Evolutionary conservation across 495 filamentous ascomycete species (phyloP), one percentile per base, ranked within the genome.

Genomic region (Penicillium longicatenatum): DNA sequence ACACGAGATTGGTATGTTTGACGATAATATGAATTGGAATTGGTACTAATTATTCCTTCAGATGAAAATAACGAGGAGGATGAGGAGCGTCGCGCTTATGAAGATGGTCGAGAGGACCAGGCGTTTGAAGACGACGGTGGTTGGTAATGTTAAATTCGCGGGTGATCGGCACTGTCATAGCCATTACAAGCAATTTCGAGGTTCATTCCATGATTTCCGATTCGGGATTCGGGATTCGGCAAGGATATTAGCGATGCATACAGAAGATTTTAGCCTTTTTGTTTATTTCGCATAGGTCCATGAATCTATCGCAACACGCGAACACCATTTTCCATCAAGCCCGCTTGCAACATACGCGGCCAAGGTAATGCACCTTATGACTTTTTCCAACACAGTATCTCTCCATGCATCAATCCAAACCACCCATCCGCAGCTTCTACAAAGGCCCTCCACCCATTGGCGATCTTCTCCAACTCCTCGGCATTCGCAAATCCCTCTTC

Each of bases 331-430:
- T 26, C 7, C 26, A 26, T 26, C 7, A 6, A 26, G 7, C 26
- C 26, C 26, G 3, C 26, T 26, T 4, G 4, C 3, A 26, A 5
- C 26, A 4, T 4, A 26, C 7, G 26, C 26, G 26, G 7, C 7
- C 26, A 26, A 26, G 26, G 26, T 26, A 26, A 26, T 2, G 26
- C 4, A 26, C 7, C 7, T 26, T 6, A 26, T 26, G 26, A 26
- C 26, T 4, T 26, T 4, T 76, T 78, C 53, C 69, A 72, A 68
- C 79, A 84, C 20, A 84, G 56, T 44, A 86, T 75, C 69, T 86
- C 72, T 37, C 80, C 80, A 70, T 82, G 72, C 42, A 84, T 50
- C 24, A 83, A 52, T 21, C 68, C 71, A 68, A 80, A 82, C 78
- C 82, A 84, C 10, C 68, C 80, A 52, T 83, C 75, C 48, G 78